Evolutionary conservation across 2,329 filamentous ascomycete species (phyloP), one percentile per base, ranked within the genome.

Genomic region (Madurella fahalii): DNA sequence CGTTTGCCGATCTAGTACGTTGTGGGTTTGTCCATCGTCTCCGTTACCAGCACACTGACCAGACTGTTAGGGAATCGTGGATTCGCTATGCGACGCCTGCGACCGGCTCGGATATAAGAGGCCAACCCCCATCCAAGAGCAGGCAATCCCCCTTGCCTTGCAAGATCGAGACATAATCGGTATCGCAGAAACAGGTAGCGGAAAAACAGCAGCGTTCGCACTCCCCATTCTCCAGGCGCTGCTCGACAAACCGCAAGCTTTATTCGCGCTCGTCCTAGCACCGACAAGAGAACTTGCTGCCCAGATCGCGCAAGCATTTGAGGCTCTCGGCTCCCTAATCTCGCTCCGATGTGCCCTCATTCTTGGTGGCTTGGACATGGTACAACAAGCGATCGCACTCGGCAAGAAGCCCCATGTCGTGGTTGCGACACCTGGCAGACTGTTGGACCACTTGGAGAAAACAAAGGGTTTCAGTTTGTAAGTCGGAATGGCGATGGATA

Each of bases 391-490:
- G 1, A 95, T 99, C 60, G 88, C 92, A 0, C 81, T 99, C 0
- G 90, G 89, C n/a, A 96, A 96, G 79, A 93, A 93, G 64, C 94
- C 94, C 8, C 94, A 99, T 66, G 86, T 99, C 20, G 78, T 97
- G 18, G 92, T 97, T 40, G 93, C 93, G 0, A 96, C 93, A 0
- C 93, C 93, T 0, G 93, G 62, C 16, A 54, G 93, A 53, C 75
- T 96, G 18, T 77, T 96, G 4, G 94, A 97, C 65, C 94, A 99
- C 64, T 76, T 97, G 9, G 91, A 97, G 69, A 96, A 96, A 72
- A 99, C 94, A 2, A 96, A 96, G 71, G 93, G 94, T 11, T 97
- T 99, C 72, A 92, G 87, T 1, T 75, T 97, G 47, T 82, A 87
- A 54, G 60, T 58, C 3, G n/a, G 16, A 16, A 30, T 15, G 31